phyloP scores from a whole-genome alignment of 1,139 yeast genomes.

The Candida frijolesensis region DNA sequence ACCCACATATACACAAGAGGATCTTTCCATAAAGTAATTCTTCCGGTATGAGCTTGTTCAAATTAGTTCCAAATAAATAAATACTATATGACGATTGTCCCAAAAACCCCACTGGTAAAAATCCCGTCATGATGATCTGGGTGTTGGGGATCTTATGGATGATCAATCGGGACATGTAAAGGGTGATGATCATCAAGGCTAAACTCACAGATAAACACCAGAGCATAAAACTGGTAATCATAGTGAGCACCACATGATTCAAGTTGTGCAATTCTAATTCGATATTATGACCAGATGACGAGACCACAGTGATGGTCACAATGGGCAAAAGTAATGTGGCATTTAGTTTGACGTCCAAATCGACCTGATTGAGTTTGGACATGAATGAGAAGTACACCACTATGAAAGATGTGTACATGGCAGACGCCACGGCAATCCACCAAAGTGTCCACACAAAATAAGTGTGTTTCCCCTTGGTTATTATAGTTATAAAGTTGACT shows the following conservation, averaged over 20 bases:
- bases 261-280: slow-evolving; percentile 41
- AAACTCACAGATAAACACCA: slow-evolving; percentile 71
- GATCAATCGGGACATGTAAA: slow-evolving; percentile 62
- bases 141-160: slow-evolving; percentile 61
- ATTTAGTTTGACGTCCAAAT: slow-evolving; percentile 25
- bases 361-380: slow-evolving; percentile 27
- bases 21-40: slow-evolving; percentile 21
- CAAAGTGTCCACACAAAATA: slow-evolving; percentile 20
- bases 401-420: slow-evolving; percentile 61
- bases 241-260: slow-evolving; percentile 50
- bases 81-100: slow-evolving; percentile 84
- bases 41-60: slow-evolving; percentile 20
- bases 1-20: slow-evolving; percentile 20
- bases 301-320: slow-evolving; percentile 74
- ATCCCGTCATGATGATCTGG: slow-evolving; percentile 27
- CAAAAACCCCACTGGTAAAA: slow-evolving; percentile 41
- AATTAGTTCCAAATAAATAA: slow-evolving; percentile 54
- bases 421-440: slow-evolving; percentile 43
- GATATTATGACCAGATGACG: slow-evolving; percentile 66
- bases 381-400: slow-evolving; percentile 47
- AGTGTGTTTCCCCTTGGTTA: slow-evolving; percentile 28
- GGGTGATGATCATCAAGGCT: slow-evolving; percentile 57
- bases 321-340: slow-evolving; percentile 65
- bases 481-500: slow-evolving; percentile 51
- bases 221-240: slow-evolving; percentile 55